Evolutionary conservation across 176 grass and related monocot species (phyloP).

Genomic region (Oryza glumipatula): DNA sequence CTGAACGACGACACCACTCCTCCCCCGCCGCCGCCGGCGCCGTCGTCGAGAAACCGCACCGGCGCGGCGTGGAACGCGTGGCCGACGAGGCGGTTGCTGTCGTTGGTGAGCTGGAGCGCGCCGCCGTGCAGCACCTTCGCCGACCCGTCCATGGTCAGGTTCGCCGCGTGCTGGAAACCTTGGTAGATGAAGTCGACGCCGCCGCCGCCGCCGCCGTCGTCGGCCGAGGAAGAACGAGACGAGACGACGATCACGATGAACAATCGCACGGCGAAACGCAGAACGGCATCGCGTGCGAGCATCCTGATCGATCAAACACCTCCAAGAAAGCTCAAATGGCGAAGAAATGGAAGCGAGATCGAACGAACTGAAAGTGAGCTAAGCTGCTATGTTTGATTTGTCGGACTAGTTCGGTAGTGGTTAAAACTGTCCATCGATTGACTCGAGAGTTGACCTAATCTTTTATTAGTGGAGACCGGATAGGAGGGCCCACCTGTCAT

Average conservation of each 20-base stretch:
- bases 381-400: not conserved
- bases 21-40: not conserved
- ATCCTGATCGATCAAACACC: not conserved
- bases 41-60: conserved; percentile 13
- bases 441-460: not conserved
- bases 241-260: conserved; percentile 4
- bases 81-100: conserved; percentile 29
- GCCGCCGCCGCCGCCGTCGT: not conserved
- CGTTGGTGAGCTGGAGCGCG: conserved; percentile 57
- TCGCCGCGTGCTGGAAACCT: conserved; percentile 41
- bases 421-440: not conserved
- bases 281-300: not conserved
- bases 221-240: not conserved
- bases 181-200: conserved; percentile 43
- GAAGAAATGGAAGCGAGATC: not conserved
- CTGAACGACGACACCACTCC: conserved; percentile 43
- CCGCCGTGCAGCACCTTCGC: conserved; percentile 37
- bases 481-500: not conserved
- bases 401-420: not conserved
- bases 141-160: conserved; percentile 45
- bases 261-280: not conserved
- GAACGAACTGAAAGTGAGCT: not conserved
- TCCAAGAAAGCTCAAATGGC: not conserved
- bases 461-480: not conserved
- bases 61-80: conserved; percentile 51